Evolutionary conservation across 2,329 filamentous ascomycete species (phyloP).

Genomic region (Trichothecium sympodiale): DNA sequence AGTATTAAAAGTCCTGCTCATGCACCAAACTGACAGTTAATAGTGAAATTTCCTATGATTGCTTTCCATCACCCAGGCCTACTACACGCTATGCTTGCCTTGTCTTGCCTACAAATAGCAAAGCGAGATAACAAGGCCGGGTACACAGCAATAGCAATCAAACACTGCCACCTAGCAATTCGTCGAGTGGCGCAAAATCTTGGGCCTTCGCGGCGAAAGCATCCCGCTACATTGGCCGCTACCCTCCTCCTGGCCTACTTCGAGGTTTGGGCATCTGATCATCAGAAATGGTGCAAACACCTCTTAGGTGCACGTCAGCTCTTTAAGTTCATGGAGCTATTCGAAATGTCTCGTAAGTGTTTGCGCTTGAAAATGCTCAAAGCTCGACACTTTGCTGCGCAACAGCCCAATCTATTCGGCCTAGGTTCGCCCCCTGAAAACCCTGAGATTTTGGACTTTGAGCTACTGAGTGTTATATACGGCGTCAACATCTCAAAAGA

Average conservation of each 20-base stretch:
- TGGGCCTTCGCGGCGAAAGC: constrained; percentile 54
- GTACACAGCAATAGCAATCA: constrained; percentile 69
- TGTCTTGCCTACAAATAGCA: constrained; percentile 80
- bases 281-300: constrained; percentile 92
- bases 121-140: constrained; percentile 53
- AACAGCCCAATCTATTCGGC: neutral
- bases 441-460: constrained; percentile 28
- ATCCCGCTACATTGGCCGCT: constrained; percentile 76
- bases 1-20: constrained; percentile 14
- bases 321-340: constrained; percentile 71
- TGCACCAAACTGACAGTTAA: neutral
- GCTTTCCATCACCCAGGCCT: constrained; percentile 78
- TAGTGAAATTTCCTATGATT: constrained; percentile 71
- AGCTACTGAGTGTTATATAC: constrained; percentile 28
- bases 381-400: constrained; percentile 3
- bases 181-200: constrained; percentile 70
- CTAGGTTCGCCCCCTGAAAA: constrained; percentile 11
- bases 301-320: constrained; percentile 74
- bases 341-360: constrained; percentile 59
- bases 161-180: constrained; percentile 83
- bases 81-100: constrained; percentile 79
- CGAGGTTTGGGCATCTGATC: constrained; percentile 89
- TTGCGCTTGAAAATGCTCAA: constrained; percentile 45
- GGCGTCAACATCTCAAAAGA: constrained; percentile 26
- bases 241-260: constrained; percentile 82